Base-by-base conservation (phyloP, 768 basidiomycete genomes). In the Mycena latifolia region DNA sequence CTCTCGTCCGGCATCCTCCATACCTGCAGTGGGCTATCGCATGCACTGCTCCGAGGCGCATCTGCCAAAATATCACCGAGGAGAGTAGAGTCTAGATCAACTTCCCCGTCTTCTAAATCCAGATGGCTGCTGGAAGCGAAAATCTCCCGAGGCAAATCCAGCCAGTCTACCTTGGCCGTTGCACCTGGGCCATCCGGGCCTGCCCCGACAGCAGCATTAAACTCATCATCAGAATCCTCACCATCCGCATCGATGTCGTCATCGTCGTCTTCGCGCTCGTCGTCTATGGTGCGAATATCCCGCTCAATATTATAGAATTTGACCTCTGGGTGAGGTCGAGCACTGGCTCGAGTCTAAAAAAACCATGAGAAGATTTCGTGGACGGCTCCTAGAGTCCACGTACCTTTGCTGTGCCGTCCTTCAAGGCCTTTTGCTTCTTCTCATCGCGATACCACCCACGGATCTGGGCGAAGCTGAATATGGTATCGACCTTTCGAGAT, bases 401-500 rank as follows among this genome's bases (percentile, higher is more conserved):
- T 41, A 55, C 54, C 25, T 55, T 55, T 27, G 11, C 14, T 5
- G 35, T 55, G 11, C 57, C 57, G 8, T 48, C 20, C 18, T 27
- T 9, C 12, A 48, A 27, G 3, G 46, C 45, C 29, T 27, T 37
- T 29, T 57, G 35, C 47, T 67, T 60, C 7, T 41, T 37, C 50
- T 59, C 43, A 20, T 57, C 68, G 17, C 58, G 35, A 43, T 75
- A 74, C 52, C 59, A 75, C 1, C 46, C 59, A 18, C 67, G 46
- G 24, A 75, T 60, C 67, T 75, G 73, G 11, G 73, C 63, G 59
- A 74, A 67, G 24, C 72, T 74, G 24, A 75, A 61, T 4, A 78
- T 55, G 0, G 73, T 75, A 11, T 65, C 55, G 33, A 77, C 74
- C 41, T 62, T 68, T 77, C 76, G 25, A 67, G 61, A 53, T 74